phyloP scores from a whole-genome alignment of 2,329 filamentous ascomycete species.

The Akanthomyces uredinophilus region DNA sequence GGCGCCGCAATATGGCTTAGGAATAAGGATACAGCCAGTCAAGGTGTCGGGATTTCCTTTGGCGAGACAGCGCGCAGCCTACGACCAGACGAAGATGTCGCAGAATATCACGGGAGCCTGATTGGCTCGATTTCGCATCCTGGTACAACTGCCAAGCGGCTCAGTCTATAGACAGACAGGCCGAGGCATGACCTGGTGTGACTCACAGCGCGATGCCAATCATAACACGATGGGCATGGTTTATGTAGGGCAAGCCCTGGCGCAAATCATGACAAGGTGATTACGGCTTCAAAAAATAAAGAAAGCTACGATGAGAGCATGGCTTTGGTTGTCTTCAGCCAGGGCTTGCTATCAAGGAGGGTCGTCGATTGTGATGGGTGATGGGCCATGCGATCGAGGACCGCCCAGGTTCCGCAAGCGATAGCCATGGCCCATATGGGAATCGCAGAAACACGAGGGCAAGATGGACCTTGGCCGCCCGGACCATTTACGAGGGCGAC shows the following conservation, averaged over 20 bases:
- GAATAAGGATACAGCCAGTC: background rate
- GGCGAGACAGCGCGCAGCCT: background rate
- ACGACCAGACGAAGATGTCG: background rate
- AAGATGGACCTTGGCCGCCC: background rate
- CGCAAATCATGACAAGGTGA: background rate
- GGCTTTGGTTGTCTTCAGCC: too few relatives aligned
- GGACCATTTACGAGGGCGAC: constrained; percentile 6
- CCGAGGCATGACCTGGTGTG: background rate
- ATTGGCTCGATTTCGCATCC: background rate
- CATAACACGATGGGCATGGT: background rate
- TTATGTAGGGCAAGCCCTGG: background rate
- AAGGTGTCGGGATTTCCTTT: too few relatives aligned
- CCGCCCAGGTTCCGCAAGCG: constrained; percentile 7
- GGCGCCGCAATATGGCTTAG: background rate
- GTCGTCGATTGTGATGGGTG: background rate
- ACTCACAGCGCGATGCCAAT: background rate
- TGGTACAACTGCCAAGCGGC: background rate
- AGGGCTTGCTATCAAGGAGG: background rate
- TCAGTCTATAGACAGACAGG: background rate
- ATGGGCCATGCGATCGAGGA: background rate
- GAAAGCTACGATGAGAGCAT: too few relatives aligned
- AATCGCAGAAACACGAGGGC: background rate
- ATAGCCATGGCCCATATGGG: background rate
- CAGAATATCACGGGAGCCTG: background rate
- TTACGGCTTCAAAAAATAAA: background rate